phyloP scores from a whole-genome alignment of 768 basidiomycete genomes.

The Suillus sp. region DNA sequence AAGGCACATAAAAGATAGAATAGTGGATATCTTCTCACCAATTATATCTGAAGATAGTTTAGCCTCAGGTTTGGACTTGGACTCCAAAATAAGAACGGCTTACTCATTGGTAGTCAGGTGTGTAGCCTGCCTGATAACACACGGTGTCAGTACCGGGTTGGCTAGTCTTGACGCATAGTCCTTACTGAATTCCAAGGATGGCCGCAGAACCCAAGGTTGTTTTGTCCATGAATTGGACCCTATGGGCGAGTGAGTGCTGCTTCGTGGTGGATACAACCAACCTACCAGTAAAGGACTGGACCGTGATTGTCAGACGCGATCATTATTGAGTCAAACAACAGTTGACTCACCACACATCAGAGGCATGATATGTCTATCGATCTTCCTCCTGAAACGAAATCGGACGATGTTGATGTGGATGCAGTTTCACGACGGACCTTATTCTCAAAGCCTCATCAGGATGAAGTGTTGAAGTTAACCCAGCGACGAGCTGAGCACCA shows the following conservation, averaged over 20 bases:
- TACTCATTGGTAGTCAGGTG: constrained; percentile 66
- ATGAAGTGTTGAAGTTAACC: constrained; percentile 42
- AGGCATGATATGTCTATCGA: constrained; percentile 62
- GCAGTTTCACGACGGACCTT: constrained; percentile 35
- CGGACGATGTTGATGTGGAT: background rate
- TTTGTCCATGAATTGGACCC: constrained; percentile 76
- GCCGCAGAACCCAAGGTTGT: constrained; percentile 62
- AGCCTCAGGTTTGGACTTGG: background rate
- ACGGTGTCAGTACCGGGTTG: background rate
- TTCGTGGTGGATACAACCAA: background rate
- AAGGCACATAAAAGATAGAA: background rate
- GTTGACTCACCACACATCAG: constrained; percentile 59
- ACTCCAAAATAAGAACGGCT: constrained; percentile 16
- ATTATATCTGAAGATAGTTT: background rate
- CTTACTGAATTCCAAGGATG: constrained; percentile 64
- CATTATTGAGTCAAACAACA: background rate
- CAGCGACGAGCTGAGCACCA: constrained; percentile 54
- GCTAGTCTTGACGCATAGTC: background rate
- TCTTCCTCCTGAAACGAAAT: constrained; percentile 44
- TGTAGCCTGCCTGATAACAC: constrained; percentile 46
- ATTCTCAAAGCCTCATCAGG: constrained; percentile 50
- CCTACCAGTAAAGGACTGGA: constrained; percentile 52
- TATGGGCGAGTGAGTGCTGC: constrained; percentile 18
- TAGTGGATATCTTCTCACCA: constrained; percentile 5
- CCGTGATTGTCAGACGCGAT: background rate